A percentile compares a stretch with the other conserved stretches of the same genome.
Evolutionary conservation across 768 basidiomycete species (phyloP).

Genomic region (Pisolithus orientalis): DNA sequence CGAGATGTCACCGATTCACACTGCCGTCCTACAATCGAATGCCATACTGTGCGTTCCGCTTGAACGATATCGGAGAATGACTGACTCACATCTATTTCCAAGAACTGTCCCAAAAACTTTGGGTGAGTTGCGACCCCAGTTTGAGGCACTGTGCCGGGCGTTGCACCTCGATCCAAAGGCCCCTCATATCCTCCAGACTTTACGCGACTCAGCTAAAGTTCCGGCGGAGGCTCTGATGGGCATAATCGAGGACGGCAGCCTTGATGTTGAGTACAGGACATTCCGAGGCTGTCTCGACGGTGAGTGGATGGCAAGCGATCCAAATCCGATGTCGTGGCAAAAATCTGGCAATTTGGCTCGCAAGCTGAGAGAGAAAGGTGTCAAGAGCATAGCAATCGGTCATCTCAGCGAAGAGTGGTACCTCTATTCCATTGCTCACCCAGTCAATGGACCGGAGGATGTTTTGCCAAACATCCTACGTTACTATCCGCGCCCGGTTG

Average conservation of each 20-base stretch:
- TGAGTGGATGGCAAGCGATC: conserved; percentile 47
- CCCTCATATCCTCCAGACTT: conserved; percentile 40
- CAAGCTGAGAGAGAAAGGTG: conserved; percentile 48
- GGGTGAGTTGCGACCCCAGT: conserved; percentile 53
- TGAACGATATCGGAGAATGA: neutral
- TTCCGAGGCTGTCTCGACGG: conserved; percentile 64
- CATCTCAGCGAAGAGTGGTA: conserved; percentile 75
- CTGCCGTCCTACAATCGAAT: conserved; percentile 68
- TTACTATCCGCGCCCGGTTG: conserved; percentile 50
- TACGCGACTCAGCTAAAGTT: conserved; percentile 44
- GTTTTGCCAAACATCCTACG: conserved; percentile 51
- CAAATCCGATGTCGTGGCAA: conserved; percentile 66
- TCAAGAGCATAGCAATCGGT: conserved; percentile 58
- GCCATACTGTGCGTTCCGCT: conserved; percentile 50
- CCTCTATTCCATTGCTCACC: conserved; percentile 66
- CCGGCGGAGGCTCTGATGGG: conserved; percentile 46
- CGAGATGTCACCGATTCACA: conserved; percentile 54
- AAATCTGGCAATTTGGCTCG: conserved; percentile 52
- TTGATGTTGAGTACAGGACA: conserved; percentile 51
- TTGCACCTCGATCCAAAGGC: conserved; percentile 50
- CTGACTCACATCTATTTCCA: conserved; percentile 2
- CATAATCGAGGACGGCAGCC: conserved; percentile 50
- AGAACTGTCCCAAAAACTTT: conserved; percentile 57
- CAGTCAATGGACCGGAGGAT: conserved; percentile 43
- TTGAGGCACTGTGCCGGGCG: conserved; percentile 52